These are phyloP conservation scores for Flammula alnicola DNA, from an alignment of 1,284 basidiomycete genomes.

Conservation along the genomic window DNA sequence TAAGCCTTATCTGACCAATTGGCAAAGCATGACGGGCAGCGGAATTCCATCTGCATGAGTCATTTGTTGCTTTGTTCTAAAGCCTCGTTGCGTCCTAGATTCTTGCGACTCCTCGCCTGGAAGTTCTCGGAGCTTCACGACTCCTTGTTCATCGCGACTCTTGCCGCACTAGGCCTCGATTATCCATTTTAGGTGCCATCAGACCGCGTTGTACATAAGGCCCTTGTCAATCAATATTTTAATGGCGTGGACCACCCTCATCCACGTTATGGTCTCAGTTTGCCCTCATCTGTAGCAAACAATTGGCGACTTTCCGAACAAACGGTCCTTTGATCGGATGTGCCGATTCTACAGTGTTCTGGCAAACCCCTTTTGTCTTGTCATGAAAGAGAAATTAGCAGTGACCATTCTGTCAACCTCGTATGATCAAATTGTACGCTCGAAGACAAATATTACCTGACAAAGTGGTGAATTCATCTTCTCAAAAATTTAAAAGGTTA, in stretches of 20 bases:
- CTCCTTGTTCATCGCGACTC: too few species aligned
- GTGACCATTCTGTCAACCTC: not conserved
- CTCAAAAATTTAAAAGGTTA: too few species aligned
- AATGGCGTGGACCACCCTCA: not conserved
- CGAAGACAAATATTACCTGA: not conserved
- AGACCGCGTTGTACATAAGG: not conserved
- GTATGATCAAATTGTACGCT: not conserved
- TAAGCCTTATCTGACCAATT: not conserved
- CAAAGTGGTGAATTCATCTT: not conserved
- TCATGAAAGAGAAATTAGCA: not conserved
- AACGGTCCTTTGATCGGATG: not conserved
- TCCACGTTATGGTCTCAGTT: not conserved
- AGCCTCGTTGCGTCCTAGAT: slow-evolving; percentile 6
- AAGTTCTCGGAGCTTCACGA: not conserved
- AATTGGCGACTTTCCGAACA: not conserved
- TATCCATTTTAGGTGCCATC: slow-evolving; percentile 8
- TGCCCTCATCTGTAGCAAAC: slow-evolving; percentile 2
- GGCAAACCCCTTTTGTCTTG: not conserved
- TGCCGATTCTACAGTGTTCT: not conserved
- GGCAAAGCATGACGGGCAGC: not conserved
- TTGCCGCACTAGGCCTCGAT: slow-evolving; percentile 2
- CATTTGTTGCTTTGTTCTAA: slow-evolving; percentile 11
- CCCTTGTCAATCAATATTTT: not conserved
- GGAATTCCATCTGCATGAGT: slow-evolving; percentile 1
- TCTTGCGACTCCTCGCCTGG: too few species aligned